phyloP scores from a whole-genome alignment of 176 grass and related monocot genomes.

The Thinopyrum elongatum region DNA sequence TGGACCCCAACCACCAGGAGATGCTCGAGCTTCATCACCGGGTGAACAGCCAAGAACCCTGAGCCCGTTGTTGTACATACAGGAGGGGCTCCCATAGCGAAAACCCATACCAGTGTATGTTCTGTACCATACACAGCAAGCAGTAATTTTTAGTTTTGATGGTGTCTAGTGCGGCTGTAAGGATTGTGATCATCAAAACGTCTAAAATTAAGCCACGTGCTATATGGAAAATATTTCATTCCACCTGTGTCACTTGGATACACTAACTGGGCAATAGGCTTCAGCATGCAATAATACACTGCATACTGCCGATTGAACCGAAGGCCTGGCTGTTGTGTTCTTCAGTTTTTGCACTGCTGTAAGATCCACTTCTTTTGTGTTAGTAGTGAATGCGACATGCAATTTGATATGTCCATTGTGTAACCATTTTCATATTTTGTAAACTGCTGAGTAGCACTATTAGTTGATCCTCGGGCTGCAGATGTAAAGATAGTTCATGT shows the following conservation, averaged over 20 bases:
- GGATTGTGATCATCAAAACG: not conserved
- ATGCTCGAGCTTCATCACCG: constrained; percentile 98
- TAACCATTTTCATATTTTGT: not conserved
- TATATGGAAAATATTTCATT: constrained; percentile 1
- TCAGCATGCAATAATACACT: constrained; percentile 16
- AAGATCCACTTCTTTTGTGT: constrained; percentile 10
- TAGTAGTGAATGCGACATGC: not conserved
- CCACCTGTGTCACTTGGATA: constrained; percentile 13
- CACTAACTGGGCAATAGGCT: not conserved
- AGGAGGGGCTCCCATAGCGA: constrained; percentile 37
- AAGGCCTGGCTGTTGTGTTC: not conserved
- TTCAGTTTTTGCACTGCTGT: not conserved
- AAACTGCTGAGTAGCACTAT: not conserved
- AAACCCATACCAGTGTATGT: constrained; percentile 51
- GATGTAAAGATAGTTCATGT: not conserved
- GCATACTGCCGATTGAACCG: constrained; percentile 13
- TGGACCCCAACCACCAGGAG: constrained; percentile 99
- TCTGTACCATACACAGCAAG: constrained; percentile 63
- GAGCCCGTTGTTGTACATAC: constrained; percentile 48
- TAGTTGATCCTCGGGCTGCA: not conserved
- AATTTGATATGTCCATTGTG: not conserved
- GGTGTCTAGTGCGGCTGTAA: not conserved
- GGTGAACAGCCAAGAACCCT: constrained; percentile 98
- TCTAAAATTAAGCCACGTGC: constrained; percentile 5
- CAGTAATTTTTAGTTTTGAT: constrained; percentile 19